A percentile compares a stretch with the other conserved stretches of the same genome.
Evolutionary conservation across 2,329 filamentous ascomycete genomes (phyloP).

Genomic region (Penicillium sp.): DNA sequence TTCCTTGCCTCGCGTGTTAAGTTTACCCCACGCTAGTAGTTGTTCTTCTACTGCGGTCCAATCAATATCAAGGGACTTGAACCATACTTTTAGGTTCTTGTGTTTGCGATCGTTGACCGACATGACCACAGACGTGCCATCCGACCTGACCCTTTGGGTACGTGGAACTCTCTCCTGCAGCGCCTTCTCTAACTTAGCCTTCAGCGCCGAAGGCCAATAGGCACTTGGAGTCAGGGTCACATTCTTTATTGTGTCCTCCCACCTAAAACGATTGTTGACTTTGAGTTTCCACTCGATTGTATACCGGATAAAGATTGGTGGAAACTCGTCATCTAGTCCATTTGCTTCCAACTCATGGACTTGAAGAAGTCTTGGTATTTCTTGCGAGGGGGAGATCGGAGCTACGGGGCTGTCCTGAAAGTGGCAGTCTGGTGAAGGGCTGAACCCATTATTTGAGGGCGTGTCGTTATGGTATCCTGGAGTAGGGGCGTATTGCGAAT

Average conservation of each 20-base stretch:
- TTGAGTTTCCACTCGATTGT: slow-evolving; percentile 15
- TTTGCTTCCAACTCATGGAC: not conserved
- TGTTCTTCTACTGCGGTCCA: slow-evolving; percentile 19
- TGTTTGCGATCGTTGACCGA: slow-evolving; percentile 10
- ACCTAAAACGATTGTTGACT: slow-evolving; percentile 4
- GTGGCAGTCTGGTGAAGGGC: not conserved
- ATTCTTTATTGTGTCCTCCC: slow-evolving; percentile 5
- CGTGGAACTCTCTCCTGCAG: not conserved
- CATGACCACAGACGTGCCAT: slow-evolving; percentile 6
- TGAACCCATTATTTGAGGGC: not conserved
- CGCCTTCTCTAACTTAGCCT: slow-evolving; percentile 1
- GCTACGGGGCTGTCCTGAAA: not conserved
- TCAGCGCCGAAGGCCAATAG: not conserved
- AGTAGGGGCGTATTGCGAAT: slow-evolving; percentile 3
- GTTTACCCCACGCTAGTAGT: slow-evolving; percentile 4
- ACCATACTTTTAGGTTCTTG: slow-evolving; percentile 6
- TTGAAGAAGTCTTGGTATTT: slow-evolving; percentile 3
- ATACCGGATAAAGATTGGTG: slow-evolving; percentile 8
- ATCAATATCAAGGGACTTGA: slow-evolving; percentile 13
- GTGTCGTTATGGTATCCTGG: slow-evolving; percentile 42
- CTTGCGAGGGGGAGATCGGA: not conserved
- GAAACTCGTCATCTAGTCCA: slow-evolving; percentile 1
- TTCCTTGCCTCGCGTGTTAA: slow-evolving; percentile 5
- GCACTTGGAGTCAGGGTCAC: slow-evolving; percentile 6
- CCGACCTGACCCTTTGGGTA: slow-evolving; percentile 3